A percentile compares a stretch with the other conserved stretches of the same genome.
Evolutionary conservation across 495 filamentous ascomycete genomes (phyloP).

Genomic region (Neurospora discreta): DNA sequence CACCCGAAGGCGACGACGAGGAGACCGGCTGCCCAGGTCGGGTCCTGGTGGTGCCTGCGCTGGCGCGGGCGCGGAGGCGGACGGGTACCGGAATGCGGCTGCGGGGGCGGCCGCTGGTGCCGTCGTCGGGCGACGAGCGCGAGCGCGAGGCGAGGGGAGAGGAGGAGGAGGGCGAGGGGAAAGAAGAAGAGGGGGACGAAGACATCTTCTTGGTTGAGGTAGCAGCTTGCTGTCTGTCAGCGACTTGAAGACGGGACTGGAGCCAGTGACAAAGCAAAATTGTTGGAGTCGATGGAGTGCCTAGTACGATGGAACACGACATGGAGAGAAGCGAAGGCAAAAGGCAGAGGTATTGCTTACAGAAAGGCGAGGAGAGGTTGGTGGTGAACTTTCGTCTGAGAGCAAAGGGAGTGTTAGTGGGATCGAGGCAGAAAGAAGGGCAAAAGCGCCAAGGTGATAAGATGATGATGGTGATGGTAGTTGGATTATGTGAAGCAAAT

Average conservation of each 20-base stretch:
- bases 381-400: not conserved
- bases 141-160: not conserved
- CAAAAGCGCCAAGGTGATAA: not conserved
- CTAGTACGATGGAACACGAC: too few species aligned
- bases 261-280: not conserved
- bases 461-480: not conserved
- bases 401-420: not conserved
- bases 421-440: not conserved
- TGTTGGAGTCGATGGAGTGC: not conserved
- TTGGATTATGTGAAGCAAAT: not conserved
- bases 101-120: not conserved
- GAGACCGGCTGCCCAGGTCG: not conserved
- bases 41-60: not conserved
- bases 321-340: not conserved
- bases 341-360: not conserved
- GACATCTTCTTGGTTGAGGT: not conserved
- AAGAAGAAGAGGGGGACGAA: not conserved
- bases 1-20: not conserved
- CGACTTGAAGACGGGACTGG: not conserved
- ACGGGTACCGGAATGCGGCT: not conserved
- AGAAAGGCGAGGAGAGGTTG: not conserved
- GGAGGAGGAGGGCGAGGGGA: not conserved
- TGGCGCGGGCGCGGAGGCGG: not conserved
- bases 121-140: not conserved
- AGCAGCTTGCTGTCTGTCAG: not conserved